phyloP scores from a whole-genome alignment of 2,329 filamentous ascomycete species.

The Alternaria gaisen region DNA sequence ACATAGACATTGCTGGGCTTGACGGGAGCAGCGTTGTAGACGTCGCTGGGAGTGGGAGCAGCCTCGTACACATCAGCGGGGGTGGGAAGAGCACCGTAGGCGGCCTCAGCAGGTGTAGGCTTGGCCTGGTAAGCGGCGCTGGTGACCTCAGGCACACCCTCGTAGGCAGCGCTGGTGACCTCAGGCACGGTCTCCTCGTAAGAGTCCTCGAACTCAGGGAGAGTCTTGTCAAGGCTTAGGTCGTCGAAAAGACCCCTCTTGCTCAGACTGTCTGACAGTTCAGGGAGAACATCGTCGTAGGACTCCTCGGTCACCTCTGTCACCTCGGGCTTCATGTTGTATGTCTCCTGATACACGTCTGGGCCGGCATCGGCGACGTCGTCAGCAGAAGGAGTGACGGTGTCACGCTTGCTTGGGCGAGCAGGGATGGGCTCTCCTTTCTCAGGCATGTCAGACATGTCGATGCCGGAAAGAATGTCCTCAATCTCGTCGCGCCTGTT shows the following conservation, averaged over 20 bases:
- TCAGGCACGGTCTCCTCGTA: neutral
- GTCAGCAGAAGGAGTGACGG: neutral
- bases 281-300: neutral
- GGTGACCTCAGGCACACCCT: neutral
- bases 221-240: neutral
- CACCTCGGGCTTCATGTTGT: neutral
- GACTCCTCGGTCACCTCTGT: neutral
- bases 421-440: neutral
- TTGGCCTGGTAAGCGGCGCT: neutral
- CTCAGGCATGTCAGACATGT: neutral
- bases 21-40: neutral
- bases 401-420: neutral
- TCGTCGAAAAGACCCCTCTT: neutral
- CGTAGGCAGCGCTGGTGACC: slow-evolving; percentile 1
- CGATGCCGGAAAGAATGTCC: neutral
- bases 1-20: slow-evolving; percentile 1
- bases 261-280: neutral
- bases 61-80: neutral
- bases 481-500: neutral
- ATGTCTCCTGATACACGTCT: neutral
- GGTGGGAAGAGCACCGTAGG: neutral
- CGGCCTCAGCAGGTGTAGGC: neutral
- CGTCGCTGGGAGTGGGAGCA: neutral
- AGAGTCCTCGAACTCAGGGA: neutral
- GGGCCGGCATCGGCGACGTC: neutral